Evolutionary conservation across 208 protist species (phyloP), one percentile per base, ranked within the genome.

Genomic region (Crithidia thermophila): DNA sequence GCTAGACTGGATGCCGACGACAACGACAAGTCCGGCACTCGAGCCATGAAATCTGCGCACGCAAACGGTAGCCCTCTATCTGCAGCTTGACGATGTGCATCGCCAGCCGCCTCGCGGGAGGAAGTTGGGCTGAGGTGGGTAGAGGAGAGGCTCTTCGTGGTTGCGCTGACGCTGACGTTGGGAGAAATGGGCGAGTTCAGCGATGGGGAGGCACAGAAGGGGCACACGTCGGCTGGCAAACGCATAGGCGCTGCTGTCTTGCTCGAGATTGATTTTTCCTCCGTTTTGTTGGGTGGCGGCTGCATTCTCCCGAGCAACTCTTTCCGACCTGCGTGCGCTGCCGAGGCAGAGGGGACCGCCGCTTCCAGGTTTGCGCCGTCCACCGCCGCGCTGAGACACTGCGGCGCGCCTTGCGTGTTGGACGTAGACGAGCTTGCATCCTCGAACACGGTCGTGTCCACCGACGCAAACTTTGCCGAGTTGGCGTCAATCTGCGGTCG

Each of bases 31-130:
- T 53, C 43, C 0, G 50, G 61, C 9, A 67, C 2, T 10, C 69
- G 61, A 4, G 61, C 69, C 69, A 75, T 69, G 21, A 75, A 75
- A 37, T 75, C 69, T 6, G 40, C 36, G 37, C 50, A 47, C 13
- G 31, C 43, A 57, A 75, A 64, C 11, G n/a, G n/a, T n/a, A n/a
- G 31, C 28, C 21, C 20, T 58, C 18, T 62, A 13, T n/a, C n/a
- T n/a, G n/a, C n/a, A n/a, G n/a, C n/a, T n/a, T n/a, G n/a, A n/a
- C n/a, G n/a, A n/a, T n/a, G n/a, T n/a, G n/a, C n/a, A n/a, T n/a
- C n/a, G n/a, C n/a, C n/a, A n/a, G n/a, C n/a, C n/a, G n/a, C n/a
- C n/a, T n/a, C n/a, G n/a, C n/a, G n/a, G n/a, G 56, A 39, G 27
- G 40, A 28, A 25, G 40, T 39, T 2, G 40, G 56, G 25, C 40